phyloP scores from a whole-genome alignment of 139 green algal species.

The Helicosporidium sp. region DNA sequence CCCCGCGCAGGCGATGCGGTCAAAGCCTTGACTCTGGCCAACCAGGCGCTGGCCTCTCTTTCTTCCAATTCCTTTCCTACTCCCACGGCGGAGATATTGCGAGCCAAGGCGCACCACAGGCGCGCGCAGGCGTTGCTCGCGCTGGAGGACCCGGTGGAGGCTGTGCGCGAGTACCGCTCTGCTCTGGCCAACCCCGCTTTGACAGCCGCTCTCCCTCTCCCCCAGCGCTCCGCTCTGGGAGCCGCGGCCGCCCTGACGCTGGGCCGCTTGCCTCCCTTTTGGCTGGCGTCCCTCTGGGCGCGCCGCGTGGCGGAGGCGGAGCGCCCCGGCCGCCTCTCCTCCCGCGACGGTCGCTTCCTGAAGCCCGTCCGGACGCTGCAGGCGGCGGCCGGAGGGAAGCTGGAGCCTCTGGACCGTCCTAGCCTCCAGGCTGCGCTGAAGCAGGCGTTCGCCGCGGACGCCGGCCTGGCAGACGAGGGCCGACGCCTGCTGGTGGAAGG shows the following conservation, averaged over 20 bases:
- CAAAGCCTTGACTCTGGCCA: no score
- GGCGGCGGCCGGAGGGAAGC: no score
- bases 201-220: neutral
- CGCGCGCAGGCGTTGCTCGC: constrained; percentile 8
- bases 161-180: constrained; percentile 3
- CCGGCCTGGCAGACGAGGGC: neutral
- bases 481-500: neutral
- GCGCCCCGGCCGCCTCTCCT: constrained; percentile 12
- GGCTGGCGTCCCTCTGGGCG: constrained; percentile 8
- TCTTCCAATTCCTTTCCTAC: no score
- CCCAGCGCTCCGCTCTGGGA: neutral
- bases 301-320: neutral
- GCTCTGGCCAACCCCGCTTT: constrained; percentile 4
- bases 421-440: neutral
- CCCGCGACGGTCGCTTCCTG: constrained; percentile 18
- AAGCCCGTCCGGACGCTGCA: constrained; percentile 14
- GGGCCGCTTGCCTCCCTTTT: constrained; percentile 7
- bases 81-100: no score
- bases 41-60: no score
- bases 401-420: no score
- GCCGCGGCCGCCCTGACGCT: constrained; percentile 7
- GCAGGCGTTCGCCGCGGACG: neutral
- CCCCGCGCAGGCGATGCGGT: no score
- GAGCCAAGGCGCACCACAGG: constrained; percentile 13
- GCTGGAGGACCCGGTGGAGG: constrained; percentile 2